Percentiles rank a stretch among this genome's conserved stretches.
These are phyloP conservation scores for Adansonia digitata DNA, from an alignment of 345 rosid species.

Conservation along the genomic window DNA sequence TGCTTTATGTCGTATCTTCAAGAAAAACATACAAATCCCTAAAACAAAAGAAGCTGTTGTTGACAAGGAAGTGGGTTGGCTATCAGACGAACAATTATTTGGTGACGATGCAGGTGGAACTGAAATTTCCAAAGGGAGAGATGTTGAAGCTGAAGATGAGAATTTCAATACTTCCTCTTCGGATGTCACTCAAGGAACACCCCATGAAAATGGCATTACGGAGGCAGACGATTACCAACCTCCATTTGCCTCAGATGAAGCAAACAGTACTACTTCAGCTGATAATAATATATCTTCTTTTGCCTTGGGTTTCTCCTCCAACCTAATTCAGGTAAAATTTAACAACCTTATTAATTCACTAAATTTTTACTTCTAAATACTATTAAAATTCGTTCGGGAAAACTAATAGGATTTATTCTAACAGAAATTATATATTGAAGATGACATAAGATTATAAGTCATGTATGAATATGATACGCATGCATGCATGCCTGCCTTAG, in stretches of 20 bases:
- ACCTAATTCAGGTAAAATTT: conserved; percentile 35
- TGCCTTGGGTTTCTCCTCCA: conserved; percentile 41
- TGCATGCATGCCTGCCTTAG: neutral
- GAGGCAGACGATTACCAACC: conserved; percentile 13
- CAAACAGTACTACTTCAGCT: conserved; percentile 43
- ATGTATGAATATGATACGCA: neutral
- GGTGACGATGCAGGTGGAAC: neutral
- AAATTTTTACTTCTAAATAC: neutral
- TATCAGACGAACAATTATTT: conserved; percentile 18
- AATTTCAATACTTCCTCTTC: conserved; percentile 49
- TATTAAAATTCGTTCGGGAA: too few species aligned
- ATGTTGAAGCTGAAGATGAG: conserved; percentile 28
- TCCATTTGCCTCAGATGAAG: conserved; percentile 50
- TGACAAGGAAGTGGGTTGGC: conserved; percentile 17
- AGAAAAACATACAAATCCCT: conserved; percentile 49
- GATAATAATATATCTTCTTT: conserved; percentile 20
- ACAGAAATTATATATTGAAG: too few species aligned
- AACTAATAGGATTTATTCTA: too few species aligned
- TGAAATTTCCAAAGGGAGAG: conserved; percentile 14
- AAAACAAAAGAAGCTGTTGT: conserved; percentile 23
- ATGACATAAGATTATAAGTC: neutral
- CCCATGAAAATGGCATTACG: conserved; percentile 3
- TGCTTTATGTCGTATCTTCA: conserved; percentile 70
- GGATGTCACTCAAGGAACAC: conserved; percentile 44
- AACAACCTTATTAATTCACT: too few species aligned